A percentile compares a stretch with the other conserved stretches of the same genome.
Evolutionary conservation across 768 basidiomycete genomes (phyloP).

Genomic region (Tulasnella sp.): DNA sequence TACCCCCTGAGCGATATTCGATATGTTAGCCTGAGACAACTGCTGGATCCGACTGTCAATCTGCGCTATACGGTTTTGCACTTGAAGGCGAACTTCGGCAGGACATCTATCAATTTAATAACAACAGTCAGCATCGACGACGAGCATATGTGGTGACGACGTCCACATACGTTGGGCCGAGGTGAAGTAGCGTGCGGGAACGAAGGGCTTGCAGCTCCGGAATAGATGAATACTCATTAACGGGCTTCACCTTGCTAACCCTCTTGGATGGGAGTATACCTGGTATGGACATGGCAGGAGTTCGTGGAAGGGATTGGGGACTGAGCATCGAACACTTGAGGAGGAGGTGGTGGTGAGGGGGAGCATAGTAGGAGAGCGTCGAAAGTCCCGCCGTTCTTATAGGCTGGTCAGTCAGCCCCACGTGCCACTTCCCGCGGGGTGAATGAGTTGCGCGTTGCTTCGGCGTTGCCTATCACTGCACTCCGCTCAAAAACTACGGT

Average conservation of each 20-base stretch:
- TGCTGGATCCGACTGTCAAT: slow-evolving; percentile 23
- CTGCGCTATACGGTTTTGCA: slow-evolving; percentile 23
- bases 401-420: slow-evolving; percentile 2
- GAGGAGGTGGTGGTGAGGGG: slow-evolving; percentile 14
- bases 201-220: slow-evolving; percentile 21
- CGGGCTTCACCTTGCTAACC: slow-evolving; percentile 26
- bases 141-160: neutral
- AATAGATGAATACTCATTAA: slow-evolving; percentile 12
- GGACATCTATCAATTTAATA: slow-evolving; percentile 19
- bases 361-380: neutral
- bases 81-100: neutral
- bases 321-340: slow-evolving; percentile 1
- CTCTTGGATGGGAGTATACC: slow-evolving; percentile 27
- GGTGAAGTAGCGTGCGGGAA: slow-evolving; percentile 20
- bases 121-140: neutral
- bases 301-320: neutral
- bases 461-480: neutral
- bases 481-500: neutral
- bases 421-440: slow-evolving; percentile 5
- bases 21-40: slow-evolving; percentile 10
- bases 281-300: slow-evolving; percentile 1
- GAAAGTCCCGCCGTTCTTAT: slow-evolving; percentile 9
- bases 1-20: slow-evolving; percentile 3
- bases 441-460: slow-evolving; percentile 15
- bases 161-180: slow-evolving; percentile 1